phyloP scores from a whole-genome alignment of 2,329 filamentous ascomycete genomes.

The Talaromyces funiculosus region DNA sequence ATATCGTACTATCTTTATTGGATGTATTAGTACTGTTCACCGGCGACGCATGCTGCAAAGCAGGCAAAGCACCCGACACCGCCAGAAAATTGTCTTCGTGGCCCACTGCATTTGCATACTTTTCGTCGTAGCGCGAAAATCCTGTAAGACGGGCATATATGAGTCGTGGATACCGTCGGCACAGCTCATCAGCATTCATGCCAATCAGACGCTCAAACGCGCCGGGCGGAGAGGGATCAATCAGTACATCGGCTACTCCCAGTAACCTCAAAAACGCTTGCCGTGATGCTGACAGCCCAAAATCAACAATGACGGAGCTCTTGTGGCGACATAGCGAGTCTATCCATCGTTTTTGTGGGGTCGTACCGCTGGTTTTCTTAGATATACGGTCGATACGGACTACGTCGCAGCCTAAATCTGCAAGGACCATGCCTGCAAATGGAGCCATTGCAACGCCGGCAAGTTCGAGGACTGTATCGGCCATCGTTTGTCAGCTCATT shows the following conservation, averaged over 20 bases:
- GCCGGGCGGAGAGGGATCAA: constrained; percentile 6
- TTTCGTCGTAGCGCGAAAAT: constrained; percentile 5
- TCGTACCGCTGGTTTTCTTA: neutral
- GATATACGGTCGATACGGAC: constrained; percentile 8
- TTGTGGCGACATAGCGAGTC: constrained; percentile 12
- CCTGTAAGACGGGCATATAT: constrained; percentile 12
- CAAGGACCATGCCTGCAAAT: constrained; percentile 12
- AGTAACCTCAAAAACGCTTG: constrained; percentile 10
- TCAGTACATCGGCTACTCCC: constrained; percentile 7
- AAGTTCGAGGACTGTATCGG: constrained; percentile 9
- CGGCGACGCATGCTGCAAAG: constrained; percentile 6
- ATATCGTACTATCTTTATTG: neutral
- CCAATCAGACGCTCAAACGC: constrained; percentile 6
- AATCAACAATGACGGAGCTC: constrained; percentile 11
- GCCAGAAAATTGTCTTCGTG: constrained; percentile 13
- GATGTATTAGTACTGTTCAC: neutral
- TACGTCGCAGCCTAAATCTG: constrained; percentile 13
- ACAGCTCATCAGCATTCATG: constrained; percentile 12
- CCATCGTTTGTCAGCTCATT: neutral
- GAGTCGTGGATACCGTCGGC: neutral
- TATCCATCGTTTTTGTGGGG: neutral
- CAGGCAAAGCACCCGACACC: constrained; percentile 10
- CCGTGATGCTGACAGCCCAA: neutral
- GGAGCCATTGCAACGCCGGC: constrained; percentile 8
- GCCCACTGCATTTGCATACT: constrained; percentile 2